Base-by-base conservation (phyloP, 73 alveolate genomes). In the Uronychia setigera region DNA sequence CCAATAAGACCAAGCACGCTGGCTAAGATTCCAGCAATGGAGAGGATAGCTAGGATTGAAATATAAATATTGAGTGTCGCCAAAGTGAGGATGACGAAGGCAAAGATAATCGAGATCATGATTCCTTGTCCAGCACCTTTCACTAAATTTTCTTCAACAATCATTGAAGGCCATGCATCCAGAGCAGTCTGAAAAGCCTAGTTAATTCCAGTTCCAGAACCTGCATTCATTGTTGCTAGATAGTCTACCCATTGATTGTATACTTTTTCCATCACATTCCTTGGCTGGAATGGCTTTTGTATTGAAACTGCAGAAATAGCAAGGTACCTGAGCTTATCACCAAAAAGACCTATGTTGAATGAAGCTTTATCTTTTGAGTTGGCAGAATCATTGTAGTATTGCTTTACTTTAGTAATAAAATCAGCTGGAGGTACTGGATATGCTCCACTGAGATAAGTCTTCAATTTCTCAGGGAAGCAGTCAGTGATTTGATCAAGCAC, bases 391-490 rank as follows among this genome's bases (percentile, higher is more conserved):
- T 26, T 34, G n/a, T 57, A 35, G 59, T 34, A 84, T n/a, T 76
- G 74, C 5, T 77, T 14, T 5, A 58, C 58, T 1, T 32, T n/a
- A 26, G 58, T 31, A 1, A 32, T 0, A 46, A 77, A 77, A 0
- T 84, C 26, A n/a, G n/a, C 81, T 79, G 35, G n/a, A 19, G 77
- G 58, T 0, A 77, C 83, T 1, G 86, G 86, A 26, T 34, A 76
- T 31, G 29, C 58, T 26, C 19, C 76, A 5, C 1, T 27, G 59
- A 77, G 58, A 67, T 76, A 77, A 27, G 35, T 31, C 30, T 77
- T 33, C 29, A 84, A 57, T 32, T 77, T 86, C 1, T 29, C 46
- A n/a, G 77, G n/a, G n/a, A n/a, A 77, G 75, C 86, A 76, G 11
- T 32, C 35, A 26, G 58, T 1, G 31, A 26, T 5, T 26, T 30